These are phyloP conservation scores for Centaurea solstitialis DNA, from an alignment of 129 eudicot species.

Conservation along the genomic window DNA sequence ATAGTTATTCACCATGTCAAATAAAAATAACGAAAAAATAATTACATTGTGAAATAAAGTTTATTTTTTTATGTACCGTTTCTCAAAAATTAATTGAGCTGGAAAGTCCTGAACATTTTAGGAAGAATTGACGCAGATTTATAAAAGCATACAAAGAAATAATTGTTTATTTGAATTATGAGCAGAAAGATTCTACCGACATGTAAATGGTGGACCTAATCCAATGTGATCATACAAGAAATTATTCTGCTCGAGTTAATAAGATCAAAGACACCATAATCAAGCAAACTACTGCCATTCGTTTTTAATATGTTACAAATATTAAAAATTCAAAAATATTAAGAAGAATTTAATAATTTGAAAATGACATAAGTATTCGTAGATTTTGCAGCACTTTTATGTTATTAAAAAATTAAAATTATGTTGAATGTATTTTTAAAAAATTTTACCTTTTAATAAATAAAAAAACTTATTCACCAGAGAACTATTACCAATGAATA, in stretches of 20 bases:
- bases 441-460: not conserved
- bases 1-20: too few species aligned
- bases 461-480: too few species aligned
- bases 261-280: not conserved
- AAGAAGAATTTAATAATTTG: not conserved
- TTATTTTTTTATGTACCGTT: too few species aligned
- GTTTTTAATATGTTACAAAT: not conserved
- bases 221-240: not conserved
- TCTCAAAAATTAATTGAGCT: too few species aligned
- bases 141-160: not conserved
- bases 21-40: too few species aligned
- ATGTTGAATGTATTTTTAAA: not conserved
- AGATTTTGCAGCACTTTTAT: not conserved
- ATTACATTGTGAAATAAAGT: too few species aligned
- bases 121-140: not conserved
- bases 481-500: too few species aligned
- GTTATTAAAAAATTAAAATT: not conserved
- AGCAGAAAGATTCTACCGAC: not conserved
- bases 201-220: not conserved
- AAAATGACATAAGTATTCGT: not conserved
- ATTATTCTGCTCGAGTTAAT: not conserved
- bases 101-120: too few species aligned
- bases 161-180: not conserved
- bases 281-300: not conserved
- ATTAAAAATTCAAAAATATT: not conserved